A percentile compares a stretch with the other conserved stretches of the same genome.
Conservation (phyloP, 192 early-diverging fungal species). For the Podila clonocystis region DNA sequence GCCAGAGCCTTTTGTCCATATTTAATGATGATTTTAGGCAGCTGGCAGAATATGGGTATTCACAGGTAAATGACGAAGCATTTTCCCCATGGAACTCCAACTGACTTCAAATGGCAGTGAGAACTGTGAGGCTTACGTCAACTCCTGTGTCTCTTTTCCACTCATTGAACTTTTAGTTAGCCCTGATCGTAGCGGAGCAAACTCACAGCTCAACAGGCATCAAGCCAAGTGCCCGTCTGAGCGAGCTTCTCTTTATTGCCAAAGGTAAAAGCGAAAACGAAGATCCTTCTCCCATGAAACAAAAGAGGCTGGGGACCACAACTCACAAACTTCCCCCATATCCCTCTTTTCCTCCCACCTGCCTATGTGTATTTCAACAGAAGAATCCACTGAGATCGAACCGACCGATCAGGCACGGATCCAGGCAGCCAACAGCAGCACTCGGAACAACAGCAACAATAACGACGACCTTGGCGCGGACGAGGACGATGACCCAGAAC, state of each 20-base stretch:
- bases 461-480: constrained; percentile 7
- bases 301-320: not conserved
- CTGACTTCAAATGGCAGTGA: not conserved
- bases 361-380: constrained; percentile 2
- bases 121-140: not conserved
- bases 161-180: constrained; percentile 44
- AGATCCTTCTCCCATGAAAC: not conserved
- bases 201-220: constrained; percentile 70
- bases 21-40: constrained; percentile 20
- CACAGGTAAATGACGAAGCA: constrained; percentile 16
- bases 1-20: no score
- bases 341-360: no score
- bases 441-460: not conserved
- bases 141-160: not conserved
- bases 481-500: constrained; percentile 28
- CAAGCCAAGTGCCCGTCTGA: constrained; percentile 67
- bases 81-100: no score
- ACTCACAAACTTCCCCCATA: not conserved
- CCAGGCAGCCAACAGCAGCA: not conserved
- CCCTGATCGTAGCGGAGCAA: constrained; percentile 69
- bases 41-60: constrained; percentile 55
- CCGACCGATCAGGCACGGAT: constrained; percentile 40
- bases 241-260: constrained; percentile 70
- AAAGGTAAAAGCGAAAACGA: constrained; percentile 48
- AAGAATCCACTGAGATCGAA: constrained; percentile 52